Evolutionary conservation across 2,329 filamentous ascomycete genomes (phyloP).

Genomic region (Botrytis porri): DNA sequence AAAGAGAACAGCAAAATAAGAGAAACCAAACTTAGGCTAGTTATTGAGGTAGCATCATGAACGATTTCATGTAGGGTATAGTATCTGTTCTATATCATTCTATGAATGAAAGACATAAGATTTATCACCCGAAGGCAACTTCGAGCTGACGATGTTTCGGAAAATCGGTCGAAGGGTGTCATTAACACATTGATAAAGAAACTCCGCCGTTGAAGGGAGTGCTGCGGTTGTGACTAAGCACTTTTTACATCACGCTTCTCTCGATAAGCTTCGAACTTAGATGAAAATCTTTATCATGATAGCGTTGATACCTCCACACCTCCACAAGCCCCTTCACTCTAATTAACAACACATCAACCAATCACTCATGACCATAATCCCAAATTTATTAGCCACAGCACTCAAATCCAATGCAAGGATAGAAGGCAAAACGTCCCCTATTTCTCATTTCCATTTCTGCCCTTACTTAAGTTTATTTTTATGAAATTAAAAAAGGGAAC

Average conservation of each 20-base stretch:
- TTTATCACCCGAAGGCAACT: conserved; percentile 11
- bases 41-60: not conserved
- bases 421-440: not conserved
- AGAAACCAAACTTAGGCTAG: conserved; percentile 1
- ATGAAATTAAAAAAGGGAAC: not conserved
- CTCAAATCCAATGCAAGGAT: conserved; percentile 13
- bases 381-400: not conserved
- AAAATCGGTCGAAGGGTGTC: not conserved
- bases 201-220: not conserved
- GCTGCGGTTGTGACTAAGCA: not conserved
- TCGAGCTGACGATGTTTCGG: conserved; percentile 14
- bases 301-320: conserved; percentile 8
- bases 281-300: not conserved
- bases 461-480: not conserved
- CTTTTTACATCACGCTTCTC: not conserved
- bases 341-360: not conserved
- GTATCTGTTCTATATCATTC: conserved; percentile 3
- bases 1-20: conserved; percentile 7
- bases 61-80: not conserved
- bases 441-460: conserved; percentile 24
- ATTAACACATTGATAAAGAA: not conserved
- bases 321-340: not conserved
- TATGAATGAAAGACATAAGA: not conserved
- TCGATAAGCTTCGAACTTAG: not conserved
- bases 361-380: not conserved